Base-by-base conservation (phyloP, 1,284 basidiomycete genomes). In the Gomphus bonarii region DNA sequence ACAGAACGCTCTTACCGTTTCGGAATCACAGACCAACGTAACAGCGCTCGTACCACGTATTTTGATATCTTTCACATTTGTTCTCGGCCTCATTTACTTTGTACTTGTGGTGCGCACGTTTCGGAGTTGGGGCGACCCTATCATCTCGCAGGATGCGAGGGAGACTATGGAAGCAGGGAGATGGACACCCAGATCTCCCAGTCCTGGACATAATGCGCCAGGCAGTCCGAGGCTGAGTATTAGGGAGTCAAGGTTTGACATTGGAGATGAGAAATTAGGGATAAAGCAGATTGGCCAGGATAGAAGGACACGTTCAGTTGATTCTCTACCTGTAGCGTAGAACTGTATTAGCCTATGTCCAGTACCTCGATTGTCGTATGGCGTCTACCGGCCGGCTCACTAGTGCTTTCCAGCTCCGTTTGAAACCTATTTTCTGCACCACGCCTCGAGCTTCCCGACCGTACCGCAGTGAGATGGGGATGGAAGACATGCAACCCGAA, bases 51-150 rank as follows among this genome's bases (percentile, higher is more conserved):
- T 72, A 7, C 75, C 82, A 2, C 76, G 86, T 14, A 71, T 85
- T 25, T 71, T 72, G 0, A 72, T 88, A 53, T 81, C 84, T 0
- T 66, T 64, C 1, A 67, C 84, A 5, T 78, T 87, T 55, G 66
- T 69, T 14, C 64, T 88, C 20, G 85, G 87, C 0, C 60, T 86
- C 46, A 59, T 85, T 8, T 84, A 86, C 61, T 78, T 88, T 54
- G 64, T 62, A 28, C 68, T 85, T 58, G 84, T 88, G 51, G 69
- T 89, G 28, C 70, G 69, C 58, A 86, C 85, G 1, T 73, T 89
- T 33, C 56, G 56, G 14, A 31, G 50, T 18, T 58, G 50, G 49
- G 43, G 56, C 1, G 56, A 58, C 47, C 35, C 56, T 30, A 36
- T 16, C 16, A 33, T 57, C n/a, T 50, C 55, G n/a, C 35, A 57